Evolutionary conservation across 495 filamentous ascomycete genomes (phyloP).

Genomic region (Penicillium silybi): DNA sequence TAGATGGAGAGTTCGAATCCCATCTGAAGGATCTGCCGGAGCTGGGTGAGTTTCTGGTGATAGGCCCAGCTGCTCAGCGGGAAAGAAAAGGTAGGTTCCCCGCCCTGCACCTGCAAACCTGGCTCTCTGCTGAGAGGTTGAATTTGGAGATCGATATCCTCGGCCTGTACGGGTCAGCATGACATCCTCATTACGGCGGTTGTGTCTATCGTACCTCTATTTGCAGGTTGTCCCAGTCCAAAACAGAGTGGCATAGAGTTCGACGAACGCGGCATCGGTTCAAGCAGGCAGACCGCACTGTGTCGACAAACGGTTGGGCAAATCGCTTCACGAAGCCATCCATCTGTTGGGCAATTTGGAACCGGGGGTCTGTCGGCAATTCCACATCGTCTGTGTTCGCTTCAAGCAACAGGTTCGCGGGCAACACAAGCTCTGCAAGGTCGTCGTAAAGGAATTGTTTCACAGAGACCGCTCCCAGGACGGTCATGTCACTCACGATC

Average conservation of each 20-base stretch:
- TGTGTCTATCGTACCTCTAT: constrained; percentile 51
- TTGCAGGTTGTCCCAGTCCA: constrained; percentile 83
- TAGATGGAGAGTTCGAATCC: constrained; percentile 96
- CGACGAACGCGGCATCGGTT: constrained; percentile 86
- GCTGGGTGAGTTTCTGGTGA: constrained; percentile 78
- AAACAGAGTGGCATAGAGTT: constrained; percentile 73
- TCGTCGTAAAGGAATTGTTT: constrained; percentile 76
- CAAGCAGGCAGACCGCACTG: constrained; percentile 78
- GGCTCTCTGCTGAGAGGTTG: constrained; percentile 59
- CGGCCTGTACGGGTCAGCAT: constrained; percentile 42
- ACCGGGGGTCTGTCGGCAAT: constrained; percentile 68
- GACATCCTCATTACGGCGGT: not conserved
- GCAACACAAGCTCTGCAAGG: constrained; percentile 69
- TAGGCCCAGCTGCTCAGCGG: constrained; percentile 87
- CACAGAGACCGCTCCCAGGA: constrained; percentile 61
- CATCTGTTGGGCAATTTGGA: constrained; percentile 72
- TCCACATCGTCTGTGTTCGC: constrained; percentile 72
- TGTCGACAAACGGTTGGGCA: constrained; percentile 73
- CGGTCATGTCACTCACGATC: constrained; percentile 65
- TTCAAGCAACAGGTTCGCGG: constrained; percentile 65
- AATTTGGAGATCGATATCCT: constrained; percentile 72
- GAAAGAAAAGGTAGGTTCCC: constrained; percentile 54
- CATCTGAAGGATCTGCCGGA: constrained; percentile 85
- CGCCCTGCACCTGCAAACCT: constrained; percentile 44
- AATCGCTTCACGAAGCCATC: constrained; percentile 74